Evolutionary conservation across 1,284 basidiomycete species (phyloP), one percentile per base, ranked within the genome.

Genomic region (Neonothopanus nambi): DNA sequence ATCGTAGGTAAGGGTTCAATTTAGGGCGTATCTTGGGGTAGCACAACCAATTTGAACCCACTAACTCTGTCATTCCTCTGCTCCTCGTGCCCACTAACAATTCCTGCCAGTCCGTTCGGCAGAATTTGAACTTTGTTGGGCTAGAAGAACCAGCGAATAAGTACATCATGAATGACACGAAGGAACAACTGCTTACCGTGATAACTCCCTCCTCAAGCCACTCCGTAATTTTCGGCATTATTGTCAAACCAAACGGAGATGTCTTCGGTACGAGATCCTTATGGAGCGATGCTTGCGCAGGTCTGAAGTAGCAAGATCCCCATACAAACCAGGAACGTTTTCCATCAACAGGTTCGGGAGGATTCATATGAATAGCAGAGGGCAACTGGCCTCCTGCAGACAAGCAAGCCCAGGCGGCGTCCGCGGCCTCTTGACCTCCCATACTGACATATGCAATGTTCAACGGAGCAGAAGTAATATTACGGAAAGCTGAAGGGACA

Each of bases 51-150:
- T 24, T 55, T 55, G 4, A 55, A 35, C 20, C 48, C 48, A 28
- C 43, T 55, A 21, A 55, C 42, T 39, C 26, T 18, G 12, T 26
- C 36, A n/a, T 49, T 40, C 24, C 12, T 40, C 15, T 39, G 21
- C 21, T 37, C 23, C 5, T 26, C 33, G 9, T 39, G n/a, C n/a
- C 48, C 53, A 11, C 35, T 48, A 40, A 11, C 26, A 17, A 42
- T 33, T 15, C 45, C 45, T 20, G 40, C 42, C 20, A 55, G 37
- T 5, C 53, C 53, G 43, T 44, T 44, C 8, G 48, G 41, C 4
- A 55, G 36, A n/a, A 37, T 18, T 13, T 55, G 42, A 35, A 50
- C 13, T n/a, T 48, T 49, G 41, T 50, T 55, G 12, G 48, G 48
- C 53, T 55, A 21, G 15, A 42, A 21, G 13, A 43, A 35, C 12